Conservation (phyloP, 768 basidiomycete species). For the Lactarius hatsudake region DNA sequence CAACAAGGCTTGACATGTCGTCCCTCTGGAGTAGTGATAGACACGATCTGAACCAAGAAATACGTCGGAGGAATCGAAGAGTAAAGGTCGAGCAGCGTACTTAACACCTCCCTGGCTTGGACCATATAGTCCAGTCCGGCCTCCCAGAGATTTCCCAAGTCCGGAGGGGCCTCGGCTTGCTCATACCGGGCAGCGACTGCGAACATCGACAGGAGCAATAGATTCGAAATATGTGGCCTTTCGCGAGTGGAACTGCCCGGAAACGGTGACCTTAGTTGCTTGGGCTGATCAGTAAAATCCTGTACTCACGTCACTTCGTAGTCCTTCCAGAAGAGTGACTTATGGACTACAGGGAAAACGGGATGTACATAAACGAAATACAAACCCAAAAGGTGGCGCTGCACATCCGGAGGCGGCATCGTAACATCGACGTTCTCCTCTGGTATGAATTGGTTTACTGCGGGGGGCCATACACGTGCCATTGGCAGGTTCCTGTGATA, state of each 20-base stretch:
- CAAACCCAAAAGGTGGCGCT: conserved; percentile 65
- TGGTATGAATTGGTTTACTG: conserved; percentile 43
- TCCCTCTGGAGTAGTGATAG: conserved; percentile 64
- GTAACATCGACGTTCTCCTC: conserved; percentile 46
- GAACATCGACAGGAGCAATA: conserved; percentile 78
- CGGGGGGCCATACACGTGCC: conserved; percentile 71
- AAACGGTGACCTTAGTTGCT: conserved; percentile 1
- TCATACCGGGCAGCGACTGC: conserved; percentile 75
- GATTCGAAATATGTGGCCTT: conserved; percentile 49
- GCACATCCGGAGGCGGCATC: conserved; percentile 60
- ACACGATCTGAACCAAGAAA: conserved; percentile 45
- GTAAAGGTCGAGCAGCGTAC: conserved; percentile 38
- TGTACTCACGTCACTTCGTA: conserved; percentile 38
- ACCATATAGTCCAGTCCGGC: conserved; percentile 63
- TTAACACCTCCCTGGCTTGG: conserved; percentile 59
- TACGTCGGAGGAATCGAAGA: background rate
- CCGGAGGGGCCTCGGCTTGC: conserved; percentile 44
- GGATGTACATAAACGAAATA: conserved; percentile 87
- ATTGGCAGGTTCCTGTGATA: conserved; percentile 61
- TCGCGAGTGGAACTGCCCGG: conserved; percentile 52
- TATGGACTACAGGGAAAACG: conserved; percentile 77
- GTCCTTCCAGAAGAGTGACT: conserved; percentile 62
- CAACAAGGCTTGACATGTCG: conserved; percentile 78
- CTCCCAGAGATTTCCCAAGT: conserved; percentile 62
- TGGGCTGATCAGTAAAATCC: background rate